Evolutionary conservation across 306 rosid genomes (phyloP), one percentile per base, ranked within the genome.

Genomic region (Myrica gale): DNA sequence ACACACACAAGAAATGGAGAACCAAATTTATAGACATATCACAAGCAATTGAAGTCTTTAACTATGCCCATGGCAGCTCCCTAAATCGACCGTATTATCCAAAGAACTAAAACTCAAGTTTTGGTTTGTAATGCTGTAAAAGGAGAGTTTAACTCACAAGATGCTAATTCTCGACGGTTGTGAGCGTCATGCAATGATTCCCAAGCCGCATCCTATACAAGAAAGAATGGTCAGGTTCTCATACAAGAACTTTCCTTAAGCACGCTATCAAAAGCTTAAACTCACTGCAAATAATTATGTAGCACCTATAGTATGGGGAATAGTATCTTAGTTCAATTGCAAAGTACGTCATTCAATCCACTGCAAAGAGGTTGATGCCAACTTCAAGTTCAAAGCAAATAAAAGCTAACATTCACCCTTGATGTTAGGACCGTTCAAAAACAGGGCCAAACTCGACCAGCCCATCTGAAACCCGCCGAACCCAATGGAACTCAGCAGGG

Each of bases 151-250:
- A 54, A 81, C 89, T 70, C 76, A 86, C 89, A 78, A 78, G 66
- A 76, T 68, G 63, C 74, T 75, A 82, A 54, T 26, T 69, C 80
- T 76, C 68, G 63, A 48, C 73, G 50, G 47, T 56, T 80, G 72
- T 80, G 85, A 77, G 41, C 26, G 70, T 83, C 82, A 52, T 78
- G 76, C 48, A 83, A 56, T 43, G 87, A 83, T 81, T 83, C 80
- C 87, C 85, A 81, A 48, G 77, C 76, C 4, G 58, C 72, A 55
- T 83, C 89, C 89, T 86, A 87, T 46, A 71, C 54, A 63, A 86
- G 68, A 79, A 75, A 44, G 69, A 17, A 70, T 11, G n/a, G 56
- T 70, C 23, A 70, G 53, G 0, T 65, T n/a, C 42, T 65, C 15
- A 13, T 8, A 65, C 47, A 65, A 56, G 72, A 71, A 79, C 56